Evolutionary conservation across 768 basidiomycete genomes (phyloP).

Genomic region (Lactarius quietus): DNA sequence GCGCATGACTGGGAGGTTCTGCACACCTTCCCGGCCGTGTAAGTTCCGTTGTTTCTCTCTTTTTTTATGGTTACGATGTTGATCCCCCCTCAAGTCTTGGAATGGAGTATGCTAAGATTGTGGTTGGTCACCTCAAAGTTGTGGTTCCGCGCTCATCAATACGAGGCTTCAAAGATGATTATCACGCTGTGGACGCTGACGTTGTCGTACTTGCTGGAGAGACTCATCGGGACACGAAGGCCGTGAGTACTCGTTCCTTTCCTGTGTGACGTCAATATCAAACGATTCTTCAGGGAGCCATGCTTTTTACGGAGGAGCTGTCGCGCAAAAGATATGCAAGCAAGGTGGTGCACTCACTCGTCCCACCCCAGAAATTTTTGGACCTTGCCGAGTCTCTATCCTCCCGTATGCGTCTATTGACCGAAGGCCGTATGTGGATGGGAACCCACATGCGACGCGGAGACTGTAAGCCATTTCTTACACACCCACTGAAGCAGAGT

Average conservation of each 20-base stretch:
- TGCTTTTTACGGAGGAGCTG: constrained; percentile 19
- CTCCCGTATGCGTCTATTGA: constrained; percentile 33
- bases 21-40: constrained; percentile 41
- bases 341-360: constrained; percentile 11
- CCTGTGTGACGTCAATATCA: not conserved
- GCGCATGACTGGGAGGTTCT: constrained; percentile 41
- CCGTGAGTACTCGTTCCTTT: constrained; percentile 32
- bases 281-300: constrained; percentile 16
- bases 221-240: constrained; percentile 39
- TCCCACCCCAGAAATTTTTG: constrained; percentile 23
- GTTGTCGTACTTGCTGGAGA: constrained; percentile 42
- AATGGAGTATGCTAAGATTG: constrained; percentile 44
- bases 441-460: constrained; percentile 43
- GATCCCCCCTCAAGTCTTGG: constrained; percentile 33
- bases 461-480: constrained; percentile 35
- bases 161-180: constrained; percentile 45
- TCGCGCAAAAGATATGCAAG: constrained; percentile 11
- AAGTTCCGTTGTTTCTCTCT: constrained; percentile 27
- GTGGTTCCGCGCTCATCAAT: constrained; percentile 37
- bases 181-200: constrained; percentile 33
- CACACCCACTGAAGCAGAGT: not conserved
- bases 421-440: constrained; percentile 40
- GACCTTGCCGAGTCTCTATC: constrained; percentile 34
- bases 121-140: constrained; percentile 37
- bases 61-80: not conserved